A percentile compares a stretch with the other conserved stretches of the same genome.
Conservation (phyloP, 345 rosid species). For the Hibiscus tridactylites region DNA sequence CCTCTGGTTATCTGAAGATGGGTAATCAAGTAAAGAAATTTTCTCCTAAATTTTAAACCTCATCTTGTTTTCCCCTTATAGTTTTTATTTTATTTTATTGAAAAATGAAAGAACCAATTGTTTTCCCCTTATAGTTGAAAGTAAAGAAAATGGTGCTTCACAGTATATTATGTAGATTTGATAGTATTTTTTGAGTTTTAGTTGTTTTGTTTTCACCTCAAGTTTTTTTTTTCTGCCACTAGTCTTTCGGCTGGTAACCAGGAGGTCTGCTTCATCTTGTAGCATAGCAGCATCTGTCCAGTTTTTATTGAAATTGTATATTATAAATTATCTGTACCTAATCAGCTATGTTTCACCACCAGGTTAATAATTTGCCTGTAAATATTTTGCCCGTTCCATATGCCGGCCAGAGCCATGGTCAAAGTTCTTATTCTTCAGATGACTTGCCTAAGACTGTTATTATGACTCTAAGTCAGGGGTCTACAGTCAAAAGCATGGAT, state of each 20-base stretch:
- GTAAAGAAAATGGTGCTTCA: neutral
- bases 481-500: slow-evolving; percentile 82
- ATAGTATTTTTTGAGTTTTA: neutral
- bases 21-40: neutral
- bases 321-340: neutral
- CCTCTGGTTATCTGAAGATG: neutral
- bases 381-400: slow-evolving; percentile 60
- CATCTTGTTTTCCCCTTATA: too few species aligned
- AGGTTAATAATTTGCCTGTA: slow-evolving; percentile 67
- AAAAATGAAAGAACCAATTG: neutral
- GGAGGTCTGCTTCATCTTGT: neutral
- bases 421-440: slow-evolving; percentile 62
- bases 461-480: slow-evolving; percentile 53
- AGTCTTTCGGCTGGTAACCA: neutral
- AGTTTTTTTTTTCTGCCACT: neutral
- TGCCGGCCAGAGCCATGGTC: slow-evolving; percentile 59
- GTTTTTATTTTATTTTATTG: too few species aligned
- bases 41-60: too few species aligned
- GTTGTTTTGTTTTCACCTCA: neutral
- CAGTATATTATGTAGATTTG: neutral
- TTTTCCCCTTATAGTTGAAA: neutral
- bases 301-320: slow-evolving; percentile 1
- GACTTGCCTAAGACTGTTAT: slow-evolving; percentile 71
- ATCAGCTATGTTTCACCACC: slow-evolving; percentile 13
- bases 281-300: neutral